These are phyloP conservation scores for Eutypella sp. DNA, from an alignment of 2,329 filamentous ascomycete genomes.

Conservation along the genomic window DNA sequence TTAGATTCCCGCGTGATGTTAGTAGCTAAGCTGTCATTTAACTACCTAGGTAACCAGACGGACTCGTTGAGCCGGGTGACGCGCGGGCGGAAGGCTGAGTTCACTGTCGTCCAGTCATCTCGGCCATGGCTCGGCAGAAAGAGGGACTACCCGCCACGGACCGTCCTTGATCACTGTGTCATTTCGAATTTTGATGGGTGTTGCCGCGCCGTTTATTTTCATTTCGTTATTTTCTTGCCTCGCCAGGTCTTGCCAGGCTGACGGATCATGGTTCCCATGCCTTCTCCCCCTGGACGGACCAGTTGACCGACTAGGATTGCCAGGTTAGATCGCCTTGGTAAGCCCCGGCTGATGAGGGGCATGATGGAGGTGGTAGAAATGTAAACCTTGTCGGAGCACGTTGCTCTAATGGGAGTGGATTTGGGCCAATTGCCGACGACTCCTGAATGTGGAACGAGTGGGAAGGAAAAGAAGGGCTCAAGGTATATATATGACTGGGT, in stretches of 20 bases:
- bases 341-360: neutral
- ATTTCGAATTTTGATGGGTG: neutral
- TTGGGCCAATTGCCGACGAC: neutral
- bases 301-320: no score
- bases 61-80: neutral
- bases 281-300: neutral
- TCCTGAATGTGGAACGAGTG: neutral
- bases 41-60: no score
- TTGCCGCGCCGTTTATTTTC: neutral
- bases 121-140: neutral
- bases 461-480: neutral
- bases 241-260: neutral
- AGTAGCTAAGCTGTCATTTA: no score
- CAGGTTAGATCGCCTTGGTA: neutral
- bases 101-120: neutral
- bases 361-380: conserved; percentile 1
- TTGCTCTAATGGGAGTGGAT: neutral
- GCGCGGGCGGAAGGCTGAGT: conserved; percentile 1
- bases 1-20: no score
- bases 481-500: no score
- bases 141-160: neutral
- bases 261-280: neutral
- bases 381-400: neutral
- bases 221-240: neutral
- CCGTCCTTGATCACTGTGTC: neutral